Percentiles rank a stretch among this genome's conserved stretches.
Conservation (phyloP, 2,329 filamentous ascomycete species). For the Plenodomus tracheiphilus region DNA sequence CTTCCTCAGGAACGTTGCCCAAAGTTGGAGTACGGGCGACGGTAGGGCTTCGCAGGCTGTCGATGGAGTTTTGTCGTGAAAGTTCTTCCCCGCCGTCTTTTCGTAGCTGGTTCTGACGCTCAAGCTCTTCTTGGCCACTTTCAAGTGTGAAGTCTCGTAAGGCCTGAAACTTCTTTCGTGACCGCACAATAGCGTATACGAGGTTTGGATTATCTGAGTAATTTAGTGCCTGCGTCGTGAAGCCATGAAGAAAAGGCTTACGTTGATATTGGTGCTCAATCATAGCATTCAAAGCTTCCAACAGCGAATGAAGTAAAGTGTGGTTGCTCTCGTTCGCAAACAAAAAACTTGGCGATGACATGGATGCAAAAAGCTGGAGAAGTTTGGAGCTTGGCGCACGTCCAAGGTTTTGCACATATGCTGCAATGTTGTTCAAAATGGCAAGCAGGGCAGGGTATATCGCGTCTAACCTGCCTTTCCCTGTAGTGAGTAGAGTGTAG, state of each 20-base stretch:
- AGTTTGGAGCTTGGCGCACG: conserved; percentile 76
- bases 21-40: conserved; percentile 60
- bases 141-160: conserved; percentile 87
- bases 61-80: conserved; percentile 63
- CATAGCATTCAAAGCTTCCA: conserved; percentile 88
- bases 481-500: conserved; percentile 86
- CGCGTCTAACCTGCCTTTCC: conserved; percentile 85
- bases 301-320: conserved; percentile 73
- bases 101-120: conserved; percentile 72
- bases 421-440: conserved; percentile 90
- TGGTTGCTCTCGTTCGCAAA: conserved; percentile 93
- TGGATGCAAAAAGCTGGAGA: conserved; percentile 84
- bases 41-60: conserved; percentile 68
- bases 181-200: conserved; percentile 76
- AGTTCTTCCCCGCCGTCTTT: conserved; percentile 58
- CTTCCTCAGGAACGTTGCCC: conserved; percentile 74
- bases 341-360: conserved; percentile 91
- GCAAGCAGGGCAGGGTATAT: conserved; percentile 91
- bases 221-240: conserved; percentile 14
- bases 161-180: conserved; percentile 81
- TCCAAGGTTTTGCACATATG: conserved; percentile 78
- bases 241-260: conserved; percentile 48
- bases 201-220: conserved; percentile 75
- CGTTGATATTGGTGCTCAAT: conserved; percentile 84
- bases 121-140: conserved; percentile 87